Percentiles rank a stretch among this genome's conserved stretches.
These are phyloP conservation scores for Diversispora eburnea DNA, from an alignment of 192 early-diverging fungal genomes.

Conservation along the genomic window DNA sequence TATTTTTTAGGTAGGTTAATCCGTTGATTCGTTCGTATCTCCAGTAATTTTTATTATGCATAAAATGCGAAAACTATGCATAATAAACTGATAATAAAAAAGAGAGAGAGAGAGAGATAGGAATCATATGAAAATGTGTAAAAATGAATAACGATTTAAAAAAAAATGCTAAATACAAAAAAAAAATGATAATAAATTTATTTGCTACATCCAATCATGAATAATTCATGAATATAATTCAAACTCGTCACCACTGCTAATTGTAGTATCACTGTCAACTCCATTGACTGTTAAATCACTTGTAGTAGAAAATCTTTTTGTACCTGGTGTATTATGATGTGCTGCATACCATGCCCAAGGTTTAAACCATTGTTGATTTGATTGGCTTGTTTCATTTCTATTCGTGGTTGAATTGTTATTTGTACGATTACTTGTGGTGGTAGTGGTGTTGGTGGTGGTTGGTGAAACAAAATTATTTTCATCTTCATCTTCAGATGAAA, in stretches of 20 bases:
- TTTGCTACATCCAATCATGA: too few relatives aligned
- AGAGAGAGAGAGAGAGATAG: too few relatives aligned
- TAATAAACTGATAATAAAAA: too few relatives aligned
- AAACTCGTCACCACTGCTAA: slow-evolving; percentile 17
- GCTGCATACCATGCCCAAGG: slow-evolving; percentile 12
- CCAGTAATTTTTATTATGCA: too few relatives aligned
- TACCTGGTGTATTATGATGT: not conserved
- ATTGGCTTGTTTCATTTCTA: not conserved
- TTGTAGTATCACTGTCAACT: slow-evolving; percentile 10
- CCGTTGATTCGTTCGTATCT: too few relatives aligned
- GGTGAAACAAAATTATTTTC: not conserved
- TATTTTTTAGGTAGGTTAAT: too few relatives aligned
- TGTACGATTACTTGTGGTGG: too few relatives aligned
- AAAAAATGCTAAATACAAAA: too few relatives aligned
- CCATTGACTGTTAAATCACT: not conserved
- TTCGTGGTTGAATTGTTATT: not conserved
- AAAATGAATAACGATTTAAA: too few relatives aligned
- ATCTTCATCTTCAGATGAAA: not conserved
- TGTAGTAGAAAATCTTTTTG: not conserved
- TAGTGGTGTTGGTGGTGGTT: not conserved
- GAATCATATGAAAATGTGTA: too few relatives aligned
- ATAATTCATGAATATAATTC: not conserved
- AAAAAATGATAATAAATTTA: too few relatives aligned
- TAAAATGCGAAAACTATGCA: too few relatives aligned
- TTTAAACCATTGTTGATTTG: slow-evolving; percentile 12